phyloP scores from a whole-genome alignment of 2,329 filamentous ascomycete species.

The Calonectria fujianensis region DNA sequence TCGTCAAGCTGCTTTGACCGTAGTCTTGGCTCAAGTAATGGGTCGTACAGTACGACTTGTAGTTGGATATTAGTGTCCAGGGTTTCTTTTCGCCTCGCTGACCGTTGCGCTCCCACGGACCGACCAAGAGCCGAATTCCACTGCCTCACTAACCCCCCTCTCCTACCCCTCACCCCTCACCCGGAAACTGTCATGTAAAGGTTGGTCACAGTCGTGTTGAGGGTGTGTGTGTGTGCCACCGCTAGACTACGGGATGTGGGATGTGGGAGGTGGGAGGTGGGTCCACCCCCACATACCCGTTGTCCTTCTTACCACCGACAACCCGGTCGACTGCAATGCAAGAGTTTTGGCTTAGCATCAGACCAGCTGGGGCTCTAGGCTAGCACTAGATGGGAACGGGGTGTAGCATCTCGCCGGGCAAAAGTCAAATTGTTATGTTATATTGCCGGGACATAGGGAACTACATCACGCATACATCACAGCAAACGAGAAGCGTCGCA shows the following conservation, averaged over 20 bases:
- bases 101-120: not conserved
- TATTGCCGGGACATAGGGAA: not conserved
- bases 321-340: not conserved
- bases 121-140: not conserved
- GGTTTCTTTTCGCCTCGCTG: not conserved
- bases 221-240: conserved; percentile 19
- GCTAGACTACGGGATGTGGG: conserved; percentile 31
- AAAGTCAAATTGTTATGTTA: not conserved
- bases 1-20: not conserved
- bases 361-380: not conserved
- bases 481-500: not conserved
- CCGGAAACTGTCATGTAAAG: not conserved
- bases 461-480: not conserved
- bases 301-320: not conserved
- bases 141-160: not conserved
- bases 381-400: not conserved
- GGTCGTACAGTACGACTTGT: not conserved
- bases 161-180: conserved; percentile 18
- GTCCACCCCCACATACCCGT: conserved; percentile 2
- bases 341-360: not conserved
- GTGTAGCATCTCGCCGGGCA: too few species aligned
- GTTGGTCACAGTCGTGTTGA: not conserved
- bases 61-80: not conserved
- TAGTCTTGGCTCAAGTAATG: not conserved
- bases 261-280: not conserved